These are phyloP conservation scores for Teratosphaeria zuluensis DNA, from an alignment of 2,329 filamentous ascomycete genomes.

Conservation along the genomic window DNA sequence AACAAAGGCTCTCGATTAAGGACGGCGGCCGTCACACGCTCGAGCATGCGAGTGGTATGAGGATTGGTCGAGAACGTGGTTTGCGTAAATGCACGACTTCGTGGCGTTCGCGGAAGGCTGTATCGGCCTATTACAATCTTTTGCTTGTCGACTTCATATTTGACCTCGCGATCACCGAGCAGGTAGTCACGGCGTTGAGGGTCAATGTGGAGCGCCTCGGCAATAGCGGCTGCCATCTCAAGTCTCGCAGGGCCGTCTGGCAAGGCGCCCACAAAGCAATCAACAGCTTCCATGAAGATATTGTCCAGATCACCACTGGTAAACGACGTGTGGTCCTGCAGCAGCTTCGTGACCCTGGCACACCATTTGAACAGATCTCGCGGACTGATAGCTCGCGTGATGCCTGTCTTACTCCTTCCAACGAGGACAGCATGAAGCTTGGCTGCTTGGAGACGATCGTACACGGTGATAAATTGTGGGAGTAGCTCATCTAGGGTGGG, in stretches of 20 bases:
- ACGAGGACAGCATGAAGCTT: slow-evolving; percentile 35
- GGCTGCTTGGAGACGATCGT: slow-evolving; percentile 34
- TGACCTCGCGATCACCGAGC: slow-evolving; percentile 61
- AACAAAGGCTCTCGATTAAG: slow-evolving; percentile 79
- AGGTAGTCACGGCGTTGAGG: slow-evolving; percentile 72
- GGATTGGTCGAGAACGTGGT: slow-evolving; percentile 79
- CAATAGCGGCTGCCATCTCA: slow-evolving; percentile 59
- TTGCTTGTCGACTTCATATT: slow-evolving; percentile 43
- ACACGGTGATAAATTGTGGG: slow-evolving; percentile 47
- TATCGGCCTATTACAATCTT: slow-evolving; percentile 23
- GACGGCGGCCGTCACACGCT: slow-evolving; percentile 77
- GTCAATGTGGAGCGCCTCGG: slow-evolving; percentile 78
- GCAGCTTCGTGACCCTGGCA: slow-evolving; percentile 58
- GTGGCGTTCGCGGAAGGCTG: slow-evolving; percentile 11
- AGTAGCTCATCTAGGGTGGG: slow-evolving; percentile 55
- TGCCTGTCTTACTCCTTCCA: slow-evolving; percentile 44
- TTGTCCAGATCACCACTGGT: slow-evolving; percentile 64
- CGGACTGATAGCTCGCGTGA: slow-evolving; percentile 54
- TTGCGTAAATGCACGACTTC: slow-evolving; percentile 16
- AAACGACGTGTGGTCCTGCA: slow-evolving; percentile 52
- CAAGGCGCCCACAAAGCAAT: slow-evolving; percentile 80
- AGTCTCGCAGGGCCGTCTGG: slow-evolving; percentile 54
- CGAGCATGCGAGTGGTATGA: slow-evolving; percentile 73
- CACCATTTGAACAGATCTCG: slow-evolving; percentile 90
- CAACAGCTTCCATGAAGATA: slow-evolving; percentile 87